Evolutionary conservation across 805 yeast genomes (phyloP).

Genomic region (Lipomyces anomalus): DNA sequence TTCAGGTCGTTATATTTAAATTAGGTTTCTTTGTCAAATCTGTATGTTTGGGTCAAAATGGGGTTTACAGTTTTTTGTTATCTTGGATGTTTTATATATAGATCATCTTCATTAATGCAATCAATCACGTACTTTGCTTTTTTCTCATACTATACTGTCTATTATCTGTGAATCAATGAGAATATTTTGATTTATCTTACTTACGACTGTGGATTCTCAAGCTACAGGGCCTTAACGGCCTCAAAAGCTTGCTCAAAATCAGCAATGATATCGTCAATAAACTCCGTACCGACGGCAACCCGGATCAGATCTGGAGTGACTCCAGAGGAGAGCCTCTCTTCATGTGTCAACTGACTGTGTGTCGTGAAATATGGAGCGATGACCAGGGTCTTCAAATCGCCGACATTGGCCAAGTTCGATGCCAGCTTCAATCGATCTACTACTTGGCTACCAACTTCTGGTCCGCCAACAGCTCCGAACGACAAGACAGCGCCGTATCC

Average conservation of each 20-base stretch:
- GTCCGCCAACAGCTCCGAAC: slow-evolving; percentile 71
- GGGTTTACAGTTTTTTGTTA: slow-evolving; percentile 1
- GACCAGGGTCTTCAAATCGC: slow-evolving; percentile 91
- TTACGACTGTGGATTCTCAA: neutral
- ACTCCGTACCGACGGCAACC: slow-evolving; percentile 86
- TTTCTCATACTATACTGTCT: too few species aligned
- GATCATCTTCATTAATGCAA: too few species aligned
- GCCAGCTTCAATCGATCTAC: slow-evolving; percentile 81
- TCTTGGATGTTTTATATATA: slow-evolving; percentile 2
- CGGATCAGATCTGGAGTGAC: slow-evolving; percentile 85
- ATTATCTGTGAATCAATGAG: neutral
- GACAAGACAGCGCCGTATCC: slow-evolving; percentile 87
- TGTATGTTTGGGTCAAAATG: slow-evolving; percentile 3
- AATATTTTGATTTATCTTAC: too few species aligned
- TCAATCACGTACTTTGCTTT: too few species aligned
- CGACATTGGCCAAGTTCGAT: slow-evolving; percentile 92
- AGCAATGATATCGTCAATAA: slow-evolving; percentile 70
- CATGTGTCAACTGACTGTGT: slow-evolving; percentile 81
- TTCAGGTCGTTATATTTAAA: neutral
- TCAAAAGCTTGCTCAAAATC: slow-evolving; percentile 85
- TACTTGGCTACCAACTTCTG: slow-evolving; percentile 67
- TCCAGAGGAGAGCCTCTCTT: slow-evolving; percentile 77
- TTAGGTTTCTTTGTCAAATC: neutral
- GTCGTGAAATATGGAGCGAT: slow-evolving; percentile 96
- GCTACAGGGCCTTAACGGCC: slow-evolving; percentile 35